These are phyloP conservation scores for Smallanthus sonchifolius DNA, from an alignment of 129 eudicot species.

Conservation along the genomic window DNA sequence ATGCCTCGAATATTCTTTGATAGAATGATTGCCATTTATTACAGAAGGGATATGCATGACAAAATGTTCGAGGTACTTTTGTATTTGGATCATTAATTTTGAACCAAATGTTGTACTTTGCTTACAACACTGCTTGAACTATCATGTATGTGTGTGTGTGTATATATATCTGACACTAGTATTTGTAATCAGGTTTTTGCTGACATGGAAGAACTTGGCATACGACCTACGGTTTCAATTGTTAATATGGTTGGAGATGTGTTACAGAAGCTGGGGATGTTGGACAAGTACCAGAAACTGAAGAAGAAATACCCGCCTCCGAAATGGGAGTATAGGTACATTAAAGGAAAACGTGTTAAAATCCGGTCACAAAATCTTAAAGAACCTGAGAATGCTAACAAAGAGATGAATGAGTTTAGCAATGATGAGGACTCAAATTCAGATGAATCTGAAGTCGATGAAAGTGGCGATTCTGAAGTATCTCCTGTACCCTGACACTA, in stretches of 20 bases:
- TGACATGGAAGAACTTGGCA: slow-evolving; percentile 97
- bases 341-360: slow-evolving; percentile 82
- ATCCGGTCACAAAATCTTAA: slow-evolving; percentile 41
- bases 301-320: slow-evolving; percentile 87
- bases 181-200: slow-evolving; percentile 61
- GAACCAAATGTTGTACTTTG: background rate
- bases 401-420: slow-evolving; percentile 8
- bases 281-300: slow-evolving; percentile 74
- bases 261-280: slow-evolving; percentile 65
- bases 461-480: slow-evolving; percentile 5
- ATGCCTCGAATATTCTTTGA: slow-evolving; percentile 88
- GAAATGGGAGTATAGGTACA: slow-evolving; percentile 72
- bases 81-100: background rate
- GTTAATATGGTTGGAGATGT: slow-evolving; percentile 79
- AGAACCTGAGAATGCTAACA: slow-evolving; percentile 22
- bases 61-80: slow-evolving; percentile 83
- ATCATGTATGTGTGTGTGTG: background rate
- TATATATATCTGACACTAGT: background rate
- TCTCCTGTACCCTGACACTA: background rate
- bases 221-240: slow-evolving; percentile 58
- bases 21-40: slow-evolving; percentile 75
- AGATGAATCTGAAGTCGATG: slow-evolving; percentile 26
- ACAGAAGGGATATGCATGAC: slow-evolving; percentile 66
- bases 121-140: background rate
- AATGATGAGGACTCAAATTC: slow-evolving; percentile 27